Base-by-base conservation (phyloP, 805 yeast genomes). In the Candida nemodendra region DNA sequence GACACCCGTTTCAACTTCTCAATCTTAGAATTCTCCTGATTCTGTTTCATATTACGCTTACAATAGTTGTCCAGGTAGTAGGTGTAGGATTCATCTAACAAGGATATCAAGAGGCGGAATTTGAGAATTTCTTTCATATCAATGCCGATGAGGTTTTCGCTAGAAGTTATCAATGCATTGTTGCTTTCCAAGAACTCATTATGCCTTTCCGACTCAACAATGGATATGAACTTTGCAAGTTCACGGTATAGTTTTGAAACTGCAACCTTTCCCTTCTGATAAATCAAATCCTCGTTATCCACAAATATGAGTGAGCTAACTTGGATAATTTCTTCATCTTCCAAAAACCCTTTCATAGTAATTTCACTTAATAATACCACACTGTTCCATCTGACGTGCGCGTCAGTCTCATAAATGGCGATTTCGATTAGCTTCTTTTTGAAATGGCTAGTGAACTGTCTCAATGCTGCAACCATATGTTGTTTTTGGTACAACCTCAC, bases 381-480 rank as follows among this genome's bases (percentile, higher is more conserved):
- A 4, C 84, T 68, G 35, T 69, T 57, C 4, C 68, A 52, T 50
- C 80, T 74, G 1, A 83, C 85, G 27, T 68, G 68, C 11, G 62
- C 45, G 47, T 81, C 89, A 4, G 71, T 59, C 50, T 81, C 88
- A 38, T 64, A 62, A 16, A 68, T 51, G 1, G 79, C 77, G 52
- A 87, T 84, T 36, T 80, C 82, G 16, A 85, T 63, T 22, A 88
- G 59, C 51, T 87, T 79, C 4, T 62, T 60, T 47, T 80, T 78
- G 60, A 83, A 84, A 44, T 88, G 71, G 41, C 83, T 87, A 2
- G 91, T 79, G 57, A 89, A 89, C 51, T 81, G 90, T 39, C 87
- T 71, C 27, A 89, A 70, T 0, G 89, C 87, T 0, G 81, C 65
- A n/a, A 74, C 71, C 36, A 76, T 64, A 17, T 61, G 57, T 17